Conservation (phyloP, 176 grass and related monocot genomes). For the Aegilops bicornis region DNA sequence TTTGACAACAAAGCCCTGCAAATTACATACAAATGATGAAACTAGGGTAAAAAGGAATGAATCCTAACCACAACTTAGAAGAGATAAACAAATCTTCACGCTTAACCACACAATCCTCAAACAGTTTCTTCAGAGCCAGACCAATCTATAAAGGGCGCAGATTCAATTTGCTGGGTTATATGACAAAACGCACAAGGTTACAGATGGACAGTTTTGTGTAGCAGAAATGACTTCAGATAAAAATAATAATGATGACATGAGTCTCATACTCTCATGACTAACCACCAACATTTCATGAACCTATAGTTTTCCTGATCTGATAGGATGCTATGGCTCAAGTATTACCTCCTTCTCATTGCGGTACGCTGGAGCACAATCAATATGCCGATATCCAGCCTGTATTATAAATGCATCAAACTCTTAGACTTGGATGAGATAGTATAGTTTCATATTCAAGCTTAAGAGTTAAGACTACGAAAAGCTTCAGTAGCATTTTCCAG, state of each 20-base stretch:
- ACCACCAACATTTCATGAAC: neutral
- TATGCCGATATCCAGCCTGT: constrained; percentile 77
- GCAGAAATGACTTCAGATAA: neutral
- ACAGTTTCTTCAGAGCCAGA: constrained; percentile 51
- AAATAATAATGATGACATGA: neutral
- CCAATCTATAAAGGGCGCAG: constrained; percentile 34
- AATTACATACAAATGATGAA: neutral
- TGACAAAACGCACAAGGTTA: neutral
- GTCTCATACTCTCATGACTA: neutral
- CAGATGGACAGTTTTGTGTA: neutral
- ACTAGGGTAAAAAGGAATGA: neutral
- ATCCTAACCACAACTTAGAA: constrained; percentile 60
- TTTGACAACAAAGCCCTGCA: neutral
- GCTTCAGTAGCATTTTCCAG: neutral
- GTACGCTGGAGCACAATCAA: constrained; percentile 66
- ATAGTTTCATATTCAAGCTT: neutral
- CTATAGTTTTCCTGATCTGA: neutral
- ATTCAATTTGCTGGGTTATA: neutral
- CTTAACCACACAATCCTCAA: constrained; percentile 53
- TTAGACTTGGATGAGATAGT: neutral
- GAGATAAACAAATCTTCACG: constrained; percentile 64
- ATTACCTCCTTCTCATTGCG: constrained; percentile 67
- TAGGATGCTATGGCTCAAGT: neutral
- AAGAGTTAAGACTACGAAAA: neutral
- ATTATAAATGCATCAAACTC: neutral